Evolutionary conservation across 352 stramenopile species (phyloP).

Genomic region (Pythium periplocum): DNA sequence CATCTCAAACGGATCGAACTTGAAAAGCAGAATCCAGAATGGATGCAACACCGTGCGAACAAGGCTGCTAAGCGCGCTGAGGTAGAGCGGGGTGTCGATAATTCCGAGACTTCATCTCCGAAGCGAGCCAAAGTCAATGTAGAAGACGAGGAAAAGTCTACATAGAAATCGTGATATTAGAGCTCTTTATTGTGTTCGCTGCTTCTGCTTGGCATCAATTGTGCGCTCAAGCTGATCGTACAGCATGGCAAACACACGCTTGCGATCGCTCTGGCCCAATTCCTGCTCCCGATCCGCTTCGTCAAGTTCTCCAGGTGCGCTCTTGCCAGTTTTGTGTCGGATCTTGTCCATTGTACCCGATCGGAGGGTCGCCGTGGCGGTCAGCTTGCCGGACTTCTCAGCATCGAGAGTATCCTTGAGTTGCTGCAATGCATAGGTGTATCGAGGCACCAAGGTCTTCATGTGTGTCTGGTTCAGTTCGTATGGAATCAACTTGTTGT

Average conservation of each 20-base stretch:
- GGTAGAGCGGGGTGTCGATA: not conserved
- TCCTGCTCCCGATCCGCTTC: conserved; percentile 21
- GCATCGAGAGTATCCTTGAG: conserved; percentile 78
- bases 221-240: conserved; percentile 57
- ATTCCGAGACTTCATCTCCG: not conserved
- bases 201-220: conserved; percentile 28
- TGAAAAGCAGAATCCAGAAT: conserved; percentile 25
- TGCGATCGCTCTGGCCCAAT: conserved; percentile 35
- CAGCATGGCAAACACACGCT: conserved; percentile 53
- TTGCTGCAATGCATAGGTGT: conserved; percentile 59
- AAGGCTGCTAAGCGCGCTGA: conserved; percentile 15
- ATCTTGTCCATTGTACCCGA: conserved; percentile 17
- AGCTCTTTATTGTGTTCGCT: conserved; percentile 28
- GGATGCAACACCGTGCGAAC: conserved; percentile 10
- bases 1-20: conserved; percentile 71
- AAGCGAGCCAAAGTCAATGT: conserved; percentile 1
- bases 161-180: not conserved
- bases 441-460: conserved; percentile 72
- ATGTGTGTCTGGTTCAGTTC: conserved; percentile 63
- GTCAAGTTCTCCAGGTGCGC: not conserved
- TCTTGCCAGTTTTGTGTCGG: not conserved
- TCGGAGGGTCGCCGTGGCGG: conserved; percentile 37
- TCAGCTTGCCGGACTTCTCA: conserved; percentile 63
- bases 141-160: conserved; percentile 3
- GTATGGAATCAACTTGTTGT: conserved; percentile 66